A percentile compares a stretch with the other conserved stretches of the same genome.
These are phyloP conservation scores for Isabelozyma heimii DNA, from an alignment of 805 yeast species.

Conservation along the genomic window DNA sequence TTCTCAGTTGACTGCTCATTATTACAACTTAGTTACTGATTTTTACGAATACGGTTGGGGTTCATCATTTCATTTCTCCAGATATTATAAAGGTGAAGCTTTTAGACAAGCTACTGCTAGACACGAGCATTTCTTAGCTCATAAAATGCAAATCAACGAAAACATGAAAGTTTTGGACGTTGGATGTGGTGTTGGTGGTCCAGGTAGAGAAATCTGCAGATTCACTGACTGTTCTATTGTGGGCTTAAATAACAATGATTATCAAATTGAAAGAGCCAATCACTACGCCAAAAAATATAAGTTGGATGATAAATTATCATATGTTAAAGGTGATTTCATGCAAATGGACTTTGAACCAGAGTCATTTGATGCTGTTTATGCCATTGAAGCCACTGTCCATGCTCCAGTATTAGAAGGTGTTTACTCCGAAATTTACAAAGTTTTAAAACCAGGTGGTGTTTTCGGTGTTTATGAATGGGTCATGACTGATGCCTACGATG, in stretches of 20 bases:
- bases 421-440: slow-evolving; percentile 89
- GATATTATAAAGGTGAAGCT: slow-evolving; percentile 90
- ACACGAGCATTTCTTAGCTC: slow-evolving; percentile 94
- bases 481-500: slow-evolving; percentile 92
- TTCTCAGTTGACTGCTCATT: slow-evolving; percentile 88
- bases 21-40: slow-evolving; percentile 95
- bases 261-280: slow-evolving; percentile 90
- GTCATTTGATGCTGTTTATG: slow-evolving; percentile 93
- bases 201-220: slow-evolving; percentile 93
- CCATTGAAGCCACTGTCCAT: slow-evolving; percentile 98
- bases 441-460: slow-evolving; percentile 94
- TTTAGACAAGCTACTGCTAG: slow-evolving; percentile 93
- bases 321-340: slow-evolving; percentile 98
- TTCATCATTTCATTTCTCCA: slow-evolving; percentile 93
- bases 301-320: slow-evolving; percentile 70
- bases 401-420: slow-evolving; percentile 97
- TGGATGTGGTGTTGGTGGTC: slow-evolving; percentile 99
- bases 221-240: slow-evolving; percentile 84
- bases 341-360: slow-evolving; percentile 94
- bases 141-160: slow-evolving; percentile 74
- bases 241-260: slow-evolving; percentile 95
- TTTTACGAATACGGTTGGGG: slow-evolving; percentile 99
- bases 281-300: slow-evolving; percentile 67
- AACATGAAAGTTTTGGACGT: slow-evolving; percentile 91
- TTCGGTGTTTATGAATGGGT: slow-evolving; percentile 99